Conservation (phyloP, 371 early-diverging fungal species). For the Batrachochytrium dendrobatidis region DNA sequence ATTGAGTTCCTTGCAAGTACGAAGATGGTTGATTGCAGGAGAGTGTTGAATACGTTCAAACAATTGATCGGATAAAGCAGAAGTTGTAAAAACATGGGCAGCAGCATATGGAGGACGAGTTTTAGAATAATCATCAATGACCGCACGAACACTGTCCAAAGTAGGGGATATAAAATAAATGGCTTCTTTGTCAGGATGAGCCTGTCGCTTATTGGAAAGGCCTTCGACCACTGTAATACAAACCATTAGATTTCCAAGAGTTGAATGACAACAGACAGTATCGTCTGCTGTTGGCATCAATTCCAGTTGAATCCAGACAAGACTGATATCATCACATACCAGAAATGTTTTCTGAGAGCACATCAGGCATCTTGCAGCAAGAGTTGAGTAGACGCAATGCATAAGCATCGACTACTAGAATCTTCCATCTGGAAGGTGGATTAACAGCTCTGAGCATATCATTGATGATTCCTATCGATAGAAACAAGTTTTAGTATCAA, state of each 20-base stretch:
- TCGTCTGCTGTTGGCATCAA: too few species aligned
- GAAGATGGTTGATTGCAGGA: constrained; percentile 18
- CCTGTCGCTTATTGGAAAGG: constrained; percentile 69
- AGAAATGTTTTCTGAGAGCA: constrained; percentile 89
- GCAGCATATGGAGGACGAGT: constrained; percentile 32
- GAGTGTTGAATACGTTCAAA: constrained; percentile 32
- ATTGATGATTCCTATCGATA: constrained; percentile 34
- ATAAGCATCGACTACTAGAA: constrained; percentile 82
- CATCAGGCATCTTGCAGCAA: constrained; percentile 84
- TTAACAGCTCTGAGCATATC: constrained; percentile 50
- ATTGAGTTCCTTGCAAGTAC: constrained; percentile 35
- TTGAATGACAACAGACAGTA: background rate
- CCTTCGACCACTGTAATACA: constrained; percentile 55
- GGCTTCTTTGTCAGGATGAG: constrained; percentile 80
- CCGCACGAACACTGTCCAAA: constrained; percentile 57
- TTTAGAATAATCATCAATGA: constrained; percentile 73
- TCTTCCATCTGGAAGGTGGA: constrained; percentile 60
- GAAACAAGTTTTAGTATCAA: too few species aligned
- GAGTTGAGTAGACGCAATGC: constrained; percentile 78
- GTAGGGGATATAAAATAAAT: constrained; percentile 86
- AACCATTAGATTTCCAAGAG: background rate
- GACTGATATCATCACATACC: too few species aligned
- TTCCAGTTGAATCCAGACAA: too few species aligned
- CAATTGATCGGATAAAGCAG: constrained; percentile 30
- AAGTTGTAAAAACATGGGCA: constrained; percentile 32